Evolutionary conservation across 345 rosid genomes (phyloP).

Genomic region (Sonneratia caseolaris): DNA sequence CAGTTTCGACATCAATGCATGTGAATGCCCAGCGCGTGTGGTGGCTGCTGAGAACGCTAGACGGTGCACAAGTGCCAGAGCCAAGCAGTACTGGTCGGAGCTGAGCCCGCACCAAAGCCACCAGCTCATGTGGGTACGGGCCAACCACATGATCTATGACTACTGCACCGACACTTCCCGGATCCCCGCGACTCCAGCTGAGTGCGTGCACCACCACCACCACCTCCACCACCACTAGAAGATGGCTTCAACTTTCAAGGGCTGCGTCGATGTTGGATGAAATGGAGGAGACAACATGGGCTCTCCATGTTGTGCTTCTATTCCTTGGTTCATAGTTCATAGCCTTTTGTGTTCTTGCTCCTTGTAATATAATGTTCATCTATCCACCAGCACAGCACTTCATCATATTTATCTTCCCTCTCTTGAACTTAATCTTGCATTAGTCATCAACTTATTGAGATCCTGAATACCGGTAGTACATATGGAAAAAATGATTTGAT

Average conservation of each 20-base stretch:
- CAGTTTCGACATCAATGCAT: conserved; percentile 67
- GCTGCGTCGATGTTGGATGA: not conserved
- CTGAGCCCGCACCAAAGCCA: conserved; percentile 79
- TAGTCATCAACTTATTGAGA: too few species aligned
- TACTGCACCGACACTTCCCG: conserved; percentile 62
- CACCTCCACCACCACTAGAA: conserved; percentile 25
- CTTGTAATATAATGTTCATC: not conserved
- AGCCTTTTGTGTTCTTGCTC: not conserved
- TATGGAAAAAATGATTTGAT: not conserved
- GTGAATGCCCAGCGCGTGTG: conserved; percentile 44
- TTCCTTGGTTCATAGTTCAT: not conserved
- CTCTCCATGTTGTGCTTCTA: conserved; percentile 1
- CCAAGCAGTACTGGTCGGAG: conserved; percentile 67
- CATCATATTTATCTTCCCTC: too few species aligned
- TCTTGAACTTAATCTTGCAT: too few species aligned
- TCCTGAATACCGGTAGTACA: not conserved
- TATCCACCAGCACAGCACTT: not conserved
- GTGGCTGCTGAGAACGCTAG: conserved; percentile 36
- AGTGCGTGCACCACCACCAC: conserved; percentile 74
- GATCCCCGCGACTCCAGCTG: conserved; percentile 66
- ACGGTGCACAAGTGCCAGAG: conserved; percentile 49
- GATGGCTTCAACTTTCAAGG: too few species aligned
- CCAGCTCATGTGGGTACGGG: conserved; percentile 83
- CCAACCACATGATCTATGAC: conserved; percentile 85
- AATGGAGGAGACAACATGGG: not conserved